These are phyloP conservation scores for Amaranthus palmeri DNA, from an alignment of 148 eudicot genomes.

Conservation along the genomic window DNA sequence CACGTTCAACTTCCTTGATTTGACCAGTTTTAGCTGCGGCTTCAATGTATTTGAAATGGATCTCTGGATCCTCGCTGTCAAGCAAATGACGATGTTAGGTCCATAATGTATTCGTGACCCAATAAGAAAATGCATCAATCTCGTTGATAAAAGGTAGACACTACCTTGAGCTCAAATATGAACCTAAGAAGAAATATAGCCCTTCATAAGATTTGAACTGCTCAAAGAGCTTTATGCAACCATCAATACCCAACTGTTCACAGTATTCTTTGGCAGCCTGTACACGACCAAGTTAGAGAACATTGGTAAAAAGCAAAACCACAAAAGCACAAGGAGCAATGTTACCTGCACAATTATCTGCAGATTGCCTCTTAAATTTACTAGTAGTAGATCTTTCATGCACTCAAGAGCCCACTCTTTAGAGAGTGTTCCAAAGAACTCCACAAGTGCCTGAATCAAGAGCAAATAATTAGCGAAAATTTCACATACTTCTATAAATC, in stretches of 20 bases:
- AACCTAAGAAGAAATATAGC: constrained; percentile 87
- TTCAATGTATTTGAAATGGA: constrained; percentile 96
- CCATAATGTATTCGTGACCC: too few relatives aligned
- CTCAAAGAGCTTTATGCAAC: constrained; percentile 92
- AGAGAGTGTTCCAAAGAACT: constrained; percentile 94
- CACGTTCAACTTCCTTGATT: constrained; percentile 97
- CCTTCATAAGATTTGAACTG: constrained; percentile 96
- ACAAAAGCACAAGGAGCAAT: background rate
- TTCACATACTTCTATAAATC: background rate
- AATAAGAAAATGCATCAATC: background rate
- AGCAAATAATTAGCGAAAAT: constrained; percentile 3
- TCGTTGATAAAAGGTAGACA: background rate
- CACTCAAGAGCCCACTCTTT: constrained; percentile 96
- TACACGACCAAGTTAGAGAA: constrained; percentile 8
- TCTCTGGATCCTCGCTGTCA: constrained; percentile 91
- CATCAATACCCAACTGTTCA: constrained; percentile 85
- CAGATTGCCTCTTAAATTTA: constrained; percentile 90
- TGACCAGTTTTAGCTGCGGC: constrained; percentile 98
- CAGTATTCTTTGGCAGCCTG: constrained; percentile 97
- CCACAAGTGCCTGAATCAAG: constrained; percentile 76
- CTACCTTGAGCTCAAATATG: constrained; percentile 92
- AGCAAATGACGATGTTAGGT: constrained; percentile 9
- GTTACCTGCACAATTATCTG: constrained; percentile 97
- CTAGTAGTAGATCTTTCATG: constrained; percentile 93
- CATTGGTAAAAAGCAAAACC: too few relatives aligned